Conservation (phyloP, 345 rosid species). For the Passiflora organensis region DNA sequence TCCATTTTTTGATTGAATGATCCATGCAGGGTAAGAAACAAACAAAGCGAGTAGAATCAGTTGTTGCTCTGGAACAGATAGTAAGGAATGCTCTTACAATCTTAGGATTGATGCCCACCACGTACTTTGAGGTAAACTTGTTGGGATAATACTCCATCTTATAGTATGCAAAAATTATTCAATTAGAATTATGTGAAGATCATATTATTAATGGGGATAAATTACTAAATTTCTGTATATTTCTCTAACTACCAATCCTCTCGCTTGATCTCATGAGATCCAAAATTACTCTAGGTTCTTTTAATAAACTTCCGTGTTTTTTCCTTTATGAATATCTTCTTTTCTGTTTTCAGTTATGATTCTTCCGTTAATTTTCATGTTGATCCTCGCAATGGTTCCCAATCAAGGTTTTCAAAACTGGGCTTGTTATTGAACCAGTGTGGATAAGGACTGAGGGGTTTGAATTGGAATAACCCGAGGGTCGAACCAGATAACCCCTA, state of each 20-base stretch:
- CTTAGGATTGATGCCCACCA: slow-evolving; percentile 69
- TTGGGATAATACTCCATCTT: not conserved
- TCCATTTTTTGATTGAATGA: slow-evolving; percentile 2
- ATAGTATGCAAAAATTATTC: not conserved
- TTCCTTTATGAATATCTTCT: not conserved
- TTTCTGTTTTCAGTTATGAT: not conserved
- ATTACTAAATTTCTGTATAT: too few species aligned
- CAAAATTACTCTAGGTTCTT: not conserved
- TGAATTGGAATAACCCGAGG: too few species aligned
- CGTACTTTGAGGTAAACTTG: slow-evolving; percentile 64
- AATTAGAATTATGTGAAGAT: not conserved
- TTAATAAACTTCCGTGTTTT: not conserved
- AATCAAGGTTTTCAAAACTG: too few species aligned
- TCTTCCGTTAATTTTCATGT: not conserved
- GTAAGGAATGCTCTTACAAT: slow-evolving; percentile 53
- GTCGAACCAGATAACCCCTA: too few species aligned
- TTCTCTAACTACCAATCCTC: not conserved
- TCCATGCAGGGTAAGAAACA: slow-evolving; percentile 76
- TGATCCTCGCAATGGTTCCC: not conserved
- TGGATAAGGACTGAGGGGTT: too few species aligned
- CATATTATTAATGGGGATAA: not conserved
- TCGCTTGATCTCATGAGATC: not conserved
- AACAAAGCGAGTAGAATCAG: slow-evolving; percentile 56
- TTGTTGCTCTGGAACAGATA: slow-evolving; percentile 56
- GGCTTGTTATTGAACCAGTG: too few species aligned